phyloP scores from a whole-genome alignment of 805 yeast genomes.

The Candida arabinofermentans region DNA sequence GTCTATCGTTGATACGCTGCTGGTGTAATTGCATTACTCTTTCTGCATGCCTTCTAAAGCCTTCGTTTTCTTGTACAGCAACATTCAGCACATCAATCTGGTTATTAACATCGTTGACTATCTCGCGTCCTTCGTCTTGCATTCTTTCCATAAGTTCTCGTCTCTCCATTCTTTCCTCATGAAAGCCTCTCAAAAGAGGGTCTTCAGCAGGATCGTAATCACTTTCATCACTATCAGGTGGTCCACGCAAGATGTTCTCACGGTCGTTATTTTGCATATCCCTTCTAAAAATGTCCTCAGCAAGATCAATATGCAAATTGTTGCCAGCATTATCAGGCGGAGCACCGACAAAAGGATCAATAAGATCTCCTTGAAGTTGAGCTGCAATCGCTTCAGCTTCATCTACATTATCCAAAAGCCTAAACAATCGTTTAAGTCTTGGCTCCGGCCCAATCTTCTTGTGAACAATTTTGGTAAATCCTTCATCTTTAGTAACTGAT shows the following conservation, averaged over 20 bases:
- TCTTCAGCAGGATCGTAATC: too few relatives aligned
- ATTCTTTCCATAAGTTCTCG: neutral
- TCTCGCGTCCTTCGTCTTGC: slow-evolving; percentile 1
- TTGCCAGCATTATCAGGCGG: too few relatives aligned
- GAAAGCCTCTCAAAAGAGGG: too few relatives aligned
- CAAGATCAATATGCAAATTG: too few relatives aligned
- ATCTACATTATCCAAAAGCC: slow-evolving; percentile 13
- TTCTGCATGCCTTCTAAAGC: neutral
- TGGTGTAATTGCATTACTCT: neutral
- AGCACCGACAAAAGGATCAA: too few relatives aligned
- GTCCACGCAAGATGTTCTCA: too few relatives aligned
- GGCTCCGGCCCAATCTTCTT: slow-evolving; percentile 59
- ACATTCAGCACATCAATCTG: neutral
- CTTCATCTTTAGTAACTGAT: slow-evolving; percentile 68
- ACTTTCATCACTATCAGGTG: too few relatives aligned
- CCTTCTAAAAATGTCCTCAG: too few relatives aligned
- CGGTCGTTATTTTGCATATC: too few relatives aligned
- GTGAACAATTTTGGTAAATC: slow-evolving; percentile 54
- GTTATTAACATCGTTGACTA: slow-evolving; percentile 1
- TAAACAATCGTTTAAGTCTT: slow-evolving; percentile 31
- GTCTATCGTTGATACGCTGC: neutral
- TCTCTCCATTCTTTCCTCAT: neutral
- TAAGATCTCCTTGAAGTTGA: too few relatives aligned
- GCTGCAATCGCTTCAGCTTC: neutral
- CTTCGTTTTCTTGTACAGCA: neutral